phyloP scores from a whole-genome alignment of 2,329 filamentous ascomycete genomes.

The Xylariaceae sp. region DNA sequence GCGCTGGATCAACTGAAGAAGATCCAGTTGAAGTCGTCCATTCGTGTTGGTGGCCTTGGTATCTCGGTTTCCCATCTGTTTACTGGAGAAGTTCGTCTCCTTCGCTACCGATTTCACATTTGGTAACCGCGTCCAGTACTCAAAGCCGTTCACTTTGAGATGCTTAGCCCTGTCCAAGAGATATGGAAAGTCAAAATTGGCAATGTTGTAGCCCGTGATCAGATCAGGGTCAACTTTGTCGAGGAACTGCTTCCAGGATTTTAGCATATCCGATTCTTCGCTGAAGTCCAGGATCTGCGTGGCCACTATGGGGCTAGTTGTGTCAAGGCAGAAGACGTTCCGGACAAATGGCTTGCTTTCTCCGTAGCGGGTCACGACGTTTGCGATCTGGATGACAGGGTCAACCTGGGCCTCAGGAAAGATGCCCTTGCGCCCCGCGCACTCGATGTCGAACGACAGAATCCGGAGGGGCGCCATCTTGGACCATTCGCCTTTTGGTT shows the following conservation, averaged over 20 bases:
- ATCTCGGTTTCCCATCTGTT: conserved; percentile 95
- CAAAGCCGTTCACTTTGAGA: conserved; percentile 71
- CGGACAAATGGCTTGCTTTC: conserved; percentile 92
- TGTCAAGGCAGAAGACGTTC: conserved; percentile 93
- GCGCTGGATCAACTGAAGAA: conserved; percentile 89
- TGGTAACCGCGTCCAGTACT: conserved; percentile 78
- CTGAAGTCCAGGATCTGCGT: conserved; percentile 84
- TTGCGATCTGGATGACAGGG: conserved; percentile 96
- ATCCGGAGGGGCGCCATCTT: conserved; percentile 95
- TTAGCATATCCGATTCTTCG: conserved; percentile 82
- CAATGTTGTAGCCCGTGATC: conserved; percentile 97
- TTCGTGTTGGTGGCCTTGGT: conserved; percentile 93
- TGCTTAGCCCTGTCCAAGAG: conserved; percentile 81
- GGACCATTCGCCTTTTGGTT: conserved; percentile 87
- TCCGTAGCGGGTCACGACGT: conserved; percentile 88
- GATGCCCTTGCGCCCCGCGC: conserved; percentile 92
- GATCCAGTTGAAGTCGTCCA: conserved; percentile 83
- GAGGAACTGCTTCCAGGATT: conserved; percentile 83
- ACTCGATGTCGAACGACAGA: conserved; percentile 97
- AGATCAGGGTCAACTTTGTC: conserved; percentile 90
- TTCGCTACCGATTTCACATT: conserved; percentile 63
- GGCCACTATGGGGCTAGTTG: conserved; percentile 87
- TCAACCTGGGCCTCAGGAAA: conserved; percentile 90
- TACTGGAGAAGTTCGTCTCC: conserved; percentile 86
- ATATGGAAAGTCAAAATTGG: conserved; percentile 98